phyloP scores from a whole-genome alignment of 1,284 basidiomycete genomes.

The Singerocomus rubriflavus region DNA sequence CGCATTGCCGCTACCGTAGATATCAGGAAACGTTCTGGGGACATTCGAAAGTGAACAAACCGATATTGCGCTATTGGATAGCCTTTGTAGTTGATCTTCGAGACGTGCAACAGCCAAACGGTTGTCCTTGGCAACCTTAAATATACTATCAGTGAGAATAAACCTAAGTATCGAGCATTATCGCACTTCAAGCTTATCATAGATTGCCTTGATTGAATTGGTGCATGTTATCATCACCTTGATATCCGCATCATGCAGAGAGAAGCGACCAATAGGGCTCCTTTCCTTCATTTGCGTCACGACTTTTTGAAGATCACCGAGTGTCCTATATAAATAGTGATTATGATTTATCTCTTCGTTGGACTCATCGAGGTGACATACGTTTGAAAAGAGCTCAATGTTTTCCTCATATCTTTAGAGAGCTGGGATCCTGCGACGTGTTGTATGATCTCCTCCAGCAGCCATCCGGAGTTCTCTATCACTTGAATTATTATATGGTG shows the following conservation, averaged over 20 bases:
- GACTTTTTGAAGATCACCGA: conserved; percentile 6
- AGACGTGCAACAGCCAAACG: conserved; percentile 11
- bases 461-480: conserved; percentile 16
- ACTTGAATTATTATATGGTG: conserved; percentile 19
- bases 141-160: not conserved
- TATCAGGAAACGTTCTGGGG: not conserved
- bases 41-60: conserved; percentile 1
- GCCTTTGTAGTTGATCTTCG: conserved; percentile 6
- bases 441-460: conserved; percentile 14
- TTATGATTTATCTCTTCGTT: not conserved
- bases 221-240: conserved; percentile 7
- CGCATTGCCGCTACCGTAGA: conserved; percentile 10
- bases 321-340: conserved; percentile 10
- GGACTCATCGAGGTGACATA: not conserved
- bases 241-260: conserved; percentile 16
- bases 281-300: conserved; percentile 14
- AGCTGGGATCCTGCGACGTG: not conserved
- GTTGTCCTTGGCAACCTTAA: conserved; percentile 8
- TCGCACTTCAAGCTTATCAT: conserved; percentile 15
- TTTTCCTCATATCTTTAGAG: not conserved
- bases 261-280: conserved; percentile 5
- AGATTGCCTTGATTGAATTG: conserved; percentile 10
- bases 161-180: not conserved
- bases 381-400: conserved; percentile 6
- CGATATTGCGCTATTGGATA: not conserved